phyloP scores from a whole-genome alignment of 352 stramenopile species.

The Globisporangium middletonii region DNA sequence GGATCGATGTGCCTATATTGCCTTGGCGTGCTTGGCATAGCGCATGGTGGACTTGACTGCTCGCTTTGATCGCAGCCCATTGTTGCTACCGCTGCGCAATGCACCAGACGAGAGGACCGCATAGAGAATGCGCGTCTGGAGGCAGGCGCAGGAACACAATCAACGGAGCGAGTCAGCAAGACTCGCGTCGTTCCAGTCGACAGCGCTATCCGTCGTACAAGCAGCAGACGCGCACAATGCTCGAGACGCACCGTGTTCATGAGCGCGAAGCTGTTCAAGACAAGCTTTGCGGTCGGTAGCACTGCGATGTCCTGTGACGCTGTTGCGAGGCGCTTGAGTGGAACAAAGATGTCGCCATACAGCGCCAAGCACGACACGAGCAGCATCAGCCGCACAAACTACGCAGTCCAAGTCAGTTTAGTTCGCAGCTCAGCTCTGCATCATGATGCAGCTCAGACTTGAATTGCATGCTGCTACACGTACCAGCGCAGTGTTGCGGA shows the following conservation, averaged over 20 bases:
- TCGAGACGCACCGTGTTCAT: constrained; percentile 25
- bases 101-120: constrained; percentile 28
- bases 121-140: constrained; percentile 27
- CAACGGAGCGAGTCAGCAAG: not conserved
- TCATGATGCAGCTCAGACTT: too few relatives aligned
- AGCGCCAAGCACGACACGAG: constrained; percentile 45
- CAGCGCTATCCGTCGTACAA: not conserved
- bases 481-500: constrained; percentile 56
- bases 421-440: not conserved
- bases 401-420: not conserved
- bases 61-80: not conserved
- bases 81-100: constrained; percentile 6
- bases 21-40: constrained; percentile 18
- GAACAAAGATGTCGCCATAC: constrained; percentile 53
- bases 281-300: constrained; percentile 18
- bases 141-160: not conserved
- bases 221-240: not conserved
- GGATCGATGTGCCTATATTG: constrained; percentile 6
- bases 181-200: not conserved
- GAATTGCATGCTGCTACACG: not conserved
- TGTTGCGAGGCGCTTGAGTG: constrained; percentile 19
- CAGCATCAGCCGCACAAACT: constrained; percentile 58
- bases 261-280: constrained; percentile 32
- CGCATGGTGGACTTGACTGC: constrained; percentile 2
- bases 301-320: constrained; percentile 3